Evolutionary conservation across 2,329 filamentous ascomycete species (phyloP).

Genomic region (Trichoderma atrobrunneum): DNA sequence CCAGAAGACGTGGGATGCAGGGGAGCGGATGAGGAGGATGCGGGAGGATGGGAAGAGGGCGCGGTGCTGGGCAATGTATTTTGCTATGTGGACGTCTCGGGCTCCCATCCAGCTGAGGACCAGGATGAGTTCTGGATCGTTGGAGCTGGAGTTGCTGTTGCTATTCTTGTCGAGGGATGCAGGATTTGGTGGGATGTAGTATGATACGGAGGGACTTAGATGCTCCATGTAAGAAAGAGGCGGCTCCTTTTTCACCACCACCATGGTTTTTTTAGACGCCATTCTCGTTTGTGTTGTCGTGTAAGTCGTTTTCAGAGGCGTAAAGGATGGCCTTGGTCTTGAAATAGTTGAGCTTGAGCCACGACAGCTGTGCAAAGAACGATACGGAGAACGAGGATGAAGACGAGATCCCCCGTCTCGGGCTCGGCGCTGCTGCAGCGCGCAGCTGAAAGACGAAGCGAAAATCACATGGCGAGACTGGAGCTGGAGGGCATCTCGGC

Average conservation of each 20-base stretch:
- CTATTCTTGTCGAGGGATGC: background rate
- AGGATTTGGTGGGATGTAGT: slow-evolving; percentile 32
- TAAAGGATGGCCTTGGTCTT: background rate
- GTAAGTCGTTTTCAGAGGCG: background rate
- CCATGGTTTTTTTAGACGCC: slow-evolving; percentile 25
- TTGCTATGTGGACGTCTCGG: slow-evolving; percentile 48
- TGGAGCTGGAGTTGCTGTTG: background rate
- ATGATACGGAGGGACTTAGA: slow-evolving; percentile 38
- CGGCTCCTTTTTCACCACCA: slow-evolving; percentile 1
- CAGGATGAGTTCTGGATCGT: slow-evolving; percentile 45
- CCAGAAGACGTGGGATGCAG: slow-evolving; percentile 37
- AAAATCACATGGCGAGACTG: background rate
- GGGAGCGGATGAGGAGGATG: slow-evolving; percentile 47
- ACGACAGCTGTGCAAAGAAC: background rate
- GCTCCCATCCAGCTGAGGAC: slow-evolving; percentile 52
- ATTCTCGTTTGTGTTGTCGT: slow-evolving; percentile 24
- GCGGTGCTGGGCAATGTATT: slow-evolving; percentile 49
- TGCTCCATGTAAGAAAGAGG: slow-evolving; percentile 37
- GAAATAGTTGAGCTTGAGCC: no score
- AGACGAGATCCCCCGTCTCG: background rate
- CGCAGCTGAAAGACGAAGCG: background rate
- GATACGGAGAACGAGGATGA: background rate
- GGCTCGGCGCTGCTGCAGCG: background rate
- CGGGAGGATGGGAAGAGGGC: slow-evolving; percentile 42
- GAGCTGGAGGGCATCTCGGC: background rate